Conservation (phyloP, 192 early-diverging fungal genomes). For the Backusella sp. region DNA sequence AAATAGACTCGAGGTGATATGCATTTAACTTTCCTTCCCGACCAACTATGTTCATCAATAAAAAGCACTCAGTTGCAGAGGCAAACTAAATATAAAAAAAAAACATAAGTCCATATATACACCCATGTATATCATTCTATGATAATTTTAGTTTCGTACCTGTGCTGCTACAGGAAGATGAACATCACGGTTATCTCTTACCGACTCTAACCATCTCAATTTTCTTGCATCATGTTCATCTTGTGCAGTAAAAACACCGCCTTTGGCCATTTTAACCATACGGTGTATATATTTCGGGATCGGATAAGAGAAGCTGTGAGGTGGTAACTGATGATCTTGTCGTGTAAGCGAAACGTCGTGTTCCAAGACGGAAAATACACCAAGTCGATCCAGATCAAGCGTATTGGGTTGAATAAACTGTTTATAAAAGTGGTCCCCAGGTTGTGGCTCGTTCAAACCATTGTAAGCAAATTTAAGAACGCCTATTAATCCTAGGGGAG, state of each 20-base stretch:
- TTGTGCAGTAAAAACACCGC: background rate
- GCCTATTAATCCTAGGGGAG: background rate
- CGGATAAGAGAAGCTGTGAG: background rate
- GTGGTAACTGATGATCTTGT: background rate
- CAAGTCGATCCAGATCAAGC: background rate
- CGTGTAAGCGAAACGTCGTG: constrained; percentile 13
- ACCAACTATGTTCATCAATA: constrained; percentile 1
- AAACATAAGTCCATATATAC: background rate
- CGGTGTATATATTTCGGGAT: background rate
- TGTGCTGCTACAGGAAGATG: constrained; percentile 1
- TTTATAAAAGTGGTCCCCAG: background rate
- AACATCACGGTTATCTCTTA: background rate
- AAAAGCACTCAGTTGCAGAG: background rate
- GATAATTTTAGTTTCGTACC: background rate
- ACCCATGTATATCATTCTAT: background rate
- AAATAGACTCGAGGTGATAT: background rate
- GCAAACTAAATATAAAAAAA: background rate
- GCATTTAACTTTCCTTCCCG: background rate
- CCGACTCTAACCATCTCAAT: background rate
- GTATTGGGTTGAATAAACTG: background rate
- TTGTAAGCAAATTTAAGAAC: background rate
- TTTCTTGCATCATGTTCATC: constrained; percentile 4
- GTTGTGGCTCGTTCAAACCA: background rate
- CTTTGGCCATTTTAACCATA: background rate
- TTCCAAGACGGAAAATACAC: background rate